Evolutionary conservation across 2,329 filamentous ascomycete species (phyloP).

Genomic region (Pseudogymnoascus pannorum): DNA sequence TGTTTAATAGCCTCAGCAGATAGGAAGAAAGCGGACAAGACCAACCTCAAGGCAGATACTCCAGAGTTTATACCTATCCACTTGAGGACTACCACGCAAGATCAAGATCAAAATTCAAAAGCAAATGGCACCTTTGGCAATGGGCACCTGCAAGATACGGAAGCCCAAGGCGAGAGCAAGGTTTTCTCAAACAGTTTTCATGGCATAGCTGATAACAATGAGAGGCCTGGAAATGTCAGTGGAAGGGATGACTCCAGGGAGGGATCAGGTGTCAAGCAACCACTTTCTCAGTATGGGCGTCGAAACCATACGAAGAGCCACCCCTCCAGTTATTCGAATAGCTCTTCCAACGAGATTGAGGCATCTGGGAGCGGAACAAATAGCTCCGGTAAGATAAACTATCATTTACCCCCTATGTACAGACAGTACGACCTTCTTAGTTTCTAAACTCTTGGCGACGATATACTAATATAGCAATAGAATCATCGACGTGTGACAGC

Average conservation of each 20-base stretch:
- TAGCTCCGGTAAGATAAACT: constrained; percentile 20
- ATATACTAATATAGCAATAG: constrained; percentile 11
- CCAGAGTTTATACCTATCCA: constrained; percentile 32
- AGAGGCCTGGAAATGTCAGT: neutral
- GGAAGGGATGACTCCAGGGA: constrained; percentile 11
- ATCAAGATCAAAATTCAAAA: neutral
- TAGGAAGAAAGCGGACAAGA: constrained; percentile 8
- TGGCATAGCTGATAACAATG: neutral
- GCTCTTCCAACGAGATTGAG: constrained; percentile 20
- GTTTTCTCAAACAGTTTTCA: neutral
- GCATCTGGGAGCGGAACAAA: constrained; percentile 19
- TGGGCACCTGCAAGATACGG: neutral
- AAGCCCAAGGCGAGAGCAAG: neutral
- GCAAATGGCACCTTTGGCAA: neutral
- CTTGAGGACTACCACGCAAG: constrained; percentile 5
- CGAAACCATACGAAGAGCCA: constrained; percentile 24
- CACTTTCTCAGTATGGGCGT: constrained; percentile 15
- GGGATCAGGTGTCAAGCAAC: constrained; percentile 17
- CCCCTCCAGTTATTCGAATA: constrained; percentile 16
- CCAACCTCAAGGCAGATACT: constrained; percentile 33
- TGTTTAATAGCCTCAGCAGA: neutral
- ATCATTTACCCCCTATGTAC: constrained; percentile 3
- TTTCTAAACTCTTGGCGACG: neutral
- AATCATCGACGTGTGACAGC: constrained; percentile 25
- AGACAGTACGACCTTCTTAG: neutral